A percentile compares a stretch with the other conserved stretches of the same genome.
phyloP scores from a whole-genome alignment of 1,284 basidiomycete genomes.

The Tilletia caries region DNA sequence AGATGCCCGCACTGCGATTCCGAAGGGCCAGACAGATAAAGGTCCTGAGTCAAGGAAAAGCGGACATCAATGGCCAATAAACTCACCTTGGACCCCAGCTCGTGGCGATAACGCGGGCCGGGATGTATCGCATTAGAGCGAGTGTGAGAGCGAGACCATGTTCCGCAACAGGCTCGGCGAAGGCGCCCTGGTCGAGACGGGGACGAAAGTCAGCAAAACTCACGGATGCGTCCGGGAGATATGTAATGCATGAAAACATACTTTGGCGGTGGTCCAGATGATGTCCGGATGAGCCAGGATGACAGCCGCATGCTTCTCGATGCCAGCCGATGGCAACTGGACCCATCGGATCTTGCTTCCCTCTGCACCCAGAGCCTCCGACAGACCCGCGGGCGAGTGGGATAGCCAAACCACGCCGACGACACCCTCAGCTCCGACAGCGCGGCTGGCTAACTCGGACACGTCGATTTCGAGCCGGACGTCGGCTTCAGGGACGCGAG shows the following conservation, averaged over 20 bases:
- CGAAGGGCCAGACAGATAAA: neutral
- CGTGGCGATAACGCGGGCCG: constrained; percentile 19
- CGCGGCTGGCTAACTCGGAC: neutral
- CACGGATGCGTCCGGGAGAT: too few relatives aligned
- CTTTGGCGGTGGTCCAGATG: constrained; percentile 37
- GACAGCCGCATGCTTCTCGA: constrained; percentile 26
- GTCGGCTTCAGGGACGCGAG: neutral
- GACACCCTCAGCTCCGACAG: constrained; percentile 6
- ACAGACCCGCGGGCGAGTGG: constrained; percentile 7
- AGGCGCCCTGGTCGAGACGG: constrained; percentile 25
- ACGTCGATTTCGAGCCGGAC: constrained; percentile 5
- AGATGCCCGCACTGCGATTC: constrained; percentile 9
- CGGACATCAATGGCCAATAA: neutral
- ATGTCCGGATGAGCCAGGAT: constrained; percentile 18
- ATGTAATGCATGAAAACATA: neutral
- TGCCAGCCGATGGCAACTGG: constrained; percentile 40
- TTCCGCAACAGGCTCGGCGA: constrained; percentile 31
- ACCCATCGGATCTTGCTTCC: constrained; percentile 23
- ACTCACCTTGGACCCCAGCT: constrained; percentile 20
- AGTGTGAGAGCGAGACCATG: constrained; percentile 32
- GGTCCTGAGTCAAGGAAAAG: neutral
- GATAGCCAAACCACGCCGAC: constrained; percentile 22
- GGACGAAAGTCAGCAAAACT: neutral
- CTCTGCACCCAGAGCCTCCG: constrained; percentile 13
- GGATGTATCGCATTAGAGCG: constrained; percentile 21